phyloP scores from a whole-genome alignment of 2,329 filamentous ascomycete genomes.

The Alternaria novae-zelandiae region DNA sequence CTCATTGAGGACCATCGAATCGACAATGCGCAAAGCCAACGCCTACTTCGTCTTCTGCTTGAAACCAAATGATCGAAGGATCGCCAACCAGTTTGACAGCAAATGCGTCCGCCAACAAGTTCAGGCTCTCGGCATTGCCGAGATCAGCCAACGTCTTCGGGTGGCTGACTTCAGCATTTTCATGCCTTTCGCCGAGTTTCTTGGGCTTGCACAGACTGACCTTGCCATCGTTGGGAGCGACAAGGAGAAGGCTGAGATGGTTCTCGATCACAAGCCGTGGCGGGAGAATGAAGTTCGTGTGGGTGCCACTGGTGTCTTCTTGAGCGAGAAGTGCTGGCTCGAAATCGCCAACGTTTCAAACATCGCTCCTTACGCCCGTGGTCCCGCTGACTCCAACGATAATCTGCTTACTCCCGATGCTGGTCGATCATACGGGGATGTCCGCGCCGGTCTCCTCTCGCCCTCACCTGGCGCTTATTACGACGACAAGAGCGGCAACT shows the following conservation, averaged over 20 bases:
- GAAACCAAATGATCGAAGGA: slow-evolving; percentile 95
- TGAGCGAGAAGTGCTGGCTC: slow-evolving; percentile 95
- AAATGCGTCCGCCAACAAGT: slow-evolving; percentile 96
- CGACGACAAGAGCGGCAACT: slow-evolving; percentile 79
- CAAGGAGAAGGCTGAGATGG: slow-evolving; percentile 85
- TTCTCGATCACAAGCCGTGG: slow-evolving; percentile 94
- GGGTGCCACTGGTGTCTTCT: slow-evolving; percentile 90
- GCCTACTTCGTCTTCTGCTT: slow-evolving; percentile 96
- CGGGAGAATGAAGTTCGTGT: slow-evolving; percentile 88
- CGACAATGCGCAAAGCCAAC: slow-evolving; percentile 85
- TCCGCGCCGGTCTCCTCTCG: slow-evolving; percentile 62
- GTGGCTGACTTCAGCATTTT: slow-evolving; percentile 97
- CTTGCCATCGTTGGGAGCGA: slow-evolving; percentile 89
- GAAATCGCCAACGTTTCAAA: slow-evolving; percentile 79
- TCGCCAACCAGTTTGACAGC: slow-evolving; percentile 98
- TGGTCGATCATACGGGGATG: slow-evolving; percentile 62
- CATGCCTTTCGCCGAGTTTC: slow-evolving; percentile 92
- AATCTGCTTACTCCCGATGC: slow-evolving; percentile 63
- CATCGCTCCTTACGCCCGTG: slow-evolving; percentile 55
- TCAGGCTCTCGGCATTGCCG: slow-evolving; percentile 93
- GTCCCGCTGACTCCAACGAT: slow-evolving; percentile 48
- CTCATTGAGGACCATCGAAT: slow-evolving; percentile 87
- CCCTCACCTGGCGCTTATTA: slow-evolving; percentile 67
- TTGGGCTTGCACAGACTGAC: slow-evolving; percentile 85
- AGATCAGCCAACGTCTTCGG: slow-evolving; percentile 91